Base-by-base conservation (phyloP, 176 grass and related monocot genomes). In the Oryza brachyantha region DNA sequence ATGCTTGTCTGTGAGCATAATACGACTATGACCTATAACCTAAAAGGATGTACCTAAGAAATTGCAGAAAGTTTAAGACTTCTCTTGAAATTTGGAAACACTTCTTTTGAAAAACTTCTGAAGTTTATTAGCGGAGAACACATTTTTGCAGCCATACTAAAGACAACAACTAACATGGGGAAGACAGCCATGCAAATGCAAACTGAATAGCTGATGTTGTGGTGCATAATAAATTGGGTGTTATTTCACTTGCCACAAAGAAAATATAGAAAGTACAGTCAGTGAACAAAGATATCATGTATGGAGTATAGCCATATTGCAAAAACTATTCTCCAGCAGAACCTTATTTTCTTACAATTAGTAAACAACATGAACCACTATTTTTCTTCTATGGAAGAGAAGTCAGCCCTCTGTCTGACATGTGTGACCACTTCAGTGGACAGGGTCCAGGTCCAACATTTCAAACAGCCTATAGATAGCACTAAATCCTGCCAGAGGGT, bases 401-500 rank as follows among this genome's bases (percentile, higher is more conserved):
- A 79, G 13, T 34, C 10, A 59, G 19, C 21, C 21, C 69, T 21
- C 1, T 42, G 32, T 57, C 7, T 57, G 21, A 1, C 21, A 8
- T 61, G 13, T 40, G 80, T 8, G 2, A 43, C 46, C 59, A 10
- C 24, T 26, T 11, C 9, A 5, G 29, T 48, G 16, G 6, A 16
- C 41, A 28, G 68, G 13, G 52, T 65, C 69, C 2, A 61, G 50
- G 38, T 39, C 71, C 17, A 78, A 69, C n/a, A 36, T 63, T 16
- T 29, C 25, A 13, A 80, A 60, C 45, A 87, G 16, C 17, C 40
- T 69, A 55, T 11, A 34, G 58, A 77, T 38, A 60, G 67, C 25
- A 12, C 60, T 46, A 37, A 48, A 73, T 31, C 28, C 54, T 71
- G 8, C 52, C 52, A 57, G n/a, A n/a, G 6, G 6, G 21, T 3